Evolutionary conservation across 495 filamentous ascomycete genomes (phyloP), one percentile per base, ranked within the genome.

Genomic region (Podospora anserina): DNA sequence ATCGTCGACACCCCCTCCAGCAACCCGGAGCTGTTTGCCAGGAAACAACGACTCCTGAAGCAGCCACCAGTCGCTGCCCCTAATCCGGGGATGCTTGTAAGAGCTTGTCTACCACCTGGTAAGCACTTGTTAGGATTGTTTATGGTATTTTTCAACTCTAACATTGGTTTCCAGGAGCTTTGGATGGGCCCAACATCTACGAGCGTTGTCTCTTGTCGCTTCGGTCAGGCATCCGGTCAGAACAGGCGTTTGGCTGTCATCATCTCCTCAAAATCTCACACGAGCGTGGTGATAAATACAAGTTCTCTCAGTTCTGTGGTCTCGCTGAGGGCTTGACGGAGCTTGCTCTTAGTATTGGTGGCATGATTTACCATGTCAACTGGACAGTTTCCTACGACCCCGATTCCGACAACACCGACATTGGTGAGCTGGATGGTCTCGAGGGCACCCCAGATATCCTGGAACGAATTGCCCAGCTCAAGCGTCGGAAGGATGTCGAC

Each of bases 181-280:
- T 87, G 66, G 85, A 89, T 61, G 90, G 90, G 11, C 90, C 90
- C 4, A 93, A 94, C 75, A 96, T 97, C 63, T 97, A 97, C 72
- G 89, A 93, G 64, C 89, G 93, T 11, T 93, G 91, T 63, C 87
- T 94, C 59, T 84, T 84, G 56, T 88, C 93, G 0, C 83, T 99
- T 58, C 91, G 90, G 64, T 96, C 92, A 30, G 88, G 89, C 0
- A 88, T 96, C 28, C 83, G 86, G 16, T 87, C 88, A 26, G 95
- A 99, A 74, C 89, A 97, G 69, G 89, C 92, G 28, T 98, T 93
- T 77, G 93, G 92, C 0, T 80, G 98, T 19, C 92, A 93, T 67
- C 94, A 97, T 75, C 81, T 99, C 15, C 94, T 98, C 67, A 95
- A 97, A 76, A 97, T 97, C 19, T 97, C 94, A 0, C 93, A 91